These are phyloP conservation scores for Chytriomyces confervae DNA, from an alignment of 192 early-diverging fungal species.

Conservation along the genomic window DNA sequence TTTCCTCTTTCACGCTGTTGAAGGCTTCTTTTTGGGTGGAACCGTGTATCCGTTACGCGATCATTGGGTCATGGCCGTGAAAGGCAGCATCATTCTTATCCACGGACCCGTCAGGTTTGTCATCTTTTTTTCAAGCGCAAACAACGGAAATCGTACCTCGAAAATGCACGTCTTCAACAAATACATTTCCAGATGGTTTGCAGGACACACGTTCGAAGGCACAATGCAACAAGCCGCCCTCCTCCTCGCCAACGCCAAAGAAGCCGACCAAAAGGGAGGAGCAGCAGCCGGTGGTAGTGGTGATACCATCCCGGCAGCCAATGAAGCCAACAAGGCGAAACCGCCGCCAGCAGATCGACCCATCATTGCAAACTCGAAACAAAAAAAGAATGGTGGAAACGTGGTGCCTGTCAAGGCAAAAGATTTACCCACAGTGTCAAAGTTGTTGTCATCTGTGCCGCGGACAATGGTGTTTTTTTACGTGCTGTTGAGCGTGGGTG, in stretches of 20 bases:
- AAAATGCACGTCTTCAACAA: too few species aligned
- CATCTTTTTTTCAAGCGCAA: too few species aligned
- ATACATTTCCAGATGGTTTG: slow-evolving; percentile 45
- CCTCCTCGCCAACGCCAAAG: background rate
- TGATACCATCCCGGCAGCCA: slow-evolving; percentile 14
- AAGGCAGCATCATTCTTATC: slow-evolving; percentile 15
- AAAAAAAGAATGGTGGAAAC: background rate
- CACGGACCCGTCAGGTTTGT: slow-evolving; percentile 17
- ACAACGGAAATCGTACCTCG: too few species aligned
- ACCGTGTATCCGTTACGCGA: slow-evolving; percentile 34
- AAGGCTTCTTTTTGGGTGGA: slow-evolving; percentile 41
- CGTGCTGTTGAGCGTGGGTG: slow-evolving; percentile 16
- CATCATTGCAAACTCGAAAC: slow-evolving; percentile 3
- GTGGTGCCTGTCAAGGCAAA: slow-evolving; percentile 31
- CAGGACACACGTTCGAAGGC: slow-evolving; percentile 35
- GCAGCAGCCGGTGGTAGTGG: too few species aligned
- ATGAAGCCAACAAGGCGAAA: slow-evolving; percentile 27
- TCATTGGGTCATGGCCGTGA: slow-evolving; percentile 32
- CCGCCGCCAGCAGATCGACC: background rate
- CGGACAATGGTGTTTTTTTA: slow-evolving; percentile 34
- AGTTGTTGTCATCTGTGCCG: slow-evolving; percentile 30
- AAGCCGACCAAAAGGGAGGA: too few species aligned
- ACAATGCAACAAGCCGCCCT: slow-evolving; percentile 11
- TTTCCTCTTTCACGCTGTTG: slow-evolving; percentile 35
- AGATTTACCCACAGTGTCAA: slow-evolving; percentile 35